A percentile compares a stretch with the other conserved stretches of the same genome.
Evolutionary conservation across 192 early-diverging fungal species (phyloP).

Genomic region (Dissophora ornata): DNA sequence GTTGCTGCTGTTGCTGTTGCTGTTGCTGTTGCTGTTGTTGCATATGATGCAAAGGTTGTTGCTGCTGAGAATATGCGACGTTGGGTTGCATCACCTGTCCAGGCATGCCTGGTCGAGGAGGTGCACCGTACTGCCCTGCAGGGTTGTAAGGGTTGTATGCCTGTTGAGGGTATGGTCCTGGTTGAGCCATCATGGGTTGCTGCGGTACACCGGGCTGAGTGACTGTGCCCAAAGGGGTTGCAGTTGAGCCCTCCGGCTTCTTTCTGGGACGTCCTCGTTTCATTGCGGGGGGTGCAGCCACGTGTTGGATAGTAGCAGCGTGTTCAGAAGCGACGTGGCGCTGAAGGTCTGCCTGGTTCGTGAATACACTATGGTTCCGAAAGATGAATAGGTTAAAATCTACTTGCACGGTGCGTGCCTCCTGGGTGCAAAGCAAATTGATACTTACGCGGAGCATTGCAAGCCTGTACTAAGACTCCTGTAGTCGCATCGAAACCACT

Average conservation of each 20-base stretch:
- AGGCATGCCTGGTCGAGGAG: constrained; percentile 26
- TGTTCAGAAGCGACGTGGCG: constrained; percentile 43
- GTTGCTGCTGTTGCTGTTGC: constrained; percentile 33
- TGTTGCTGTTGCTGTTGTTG: constrained; percentile 43
- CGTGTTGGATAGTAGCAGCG: constrained; percentile 34
- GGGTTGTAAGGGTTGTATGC: constrained; percentile 32
- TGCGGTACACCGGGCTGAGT: constrained; percentile 11
- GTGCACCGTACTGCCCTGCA: constrained; percentile 16
- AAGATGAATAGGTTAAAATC: no score
- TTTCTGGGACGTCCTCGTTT: constrained; percentile 51
- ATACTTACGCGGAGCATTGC: constrained; percentile 48
- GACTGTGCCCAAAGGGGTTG: constrained; percentile 9
- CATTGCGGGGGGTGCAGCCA: constrained; percentile 38
- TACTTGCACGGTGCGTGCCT: no score
- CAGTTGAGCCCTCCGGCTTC: constrained; percentile 26
- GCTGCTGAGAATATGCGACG: constrained; percentile 26
- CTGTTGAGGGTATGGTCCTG: constrained; percentile 29
- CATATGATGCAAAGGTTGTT: constrained; percentile 32
- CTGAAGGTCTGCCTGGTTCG: constrained; percentile 36
- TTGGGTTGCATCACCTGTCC: constrained; percentile 30
- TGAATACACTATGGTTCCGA: constrained; percentile 29
- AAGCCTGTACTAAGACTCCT: constrained; percentile 37
- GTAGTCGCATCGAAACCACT: constrained; percentile 51
- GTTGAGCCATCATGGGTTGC: constrained; percentile 21
- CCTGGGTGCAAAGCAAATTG: no score